Base-by-base conservation (phyloP, 2,329 filamentous ascomycete genomes). In the Zymoseptoria passerinii region DNA sequence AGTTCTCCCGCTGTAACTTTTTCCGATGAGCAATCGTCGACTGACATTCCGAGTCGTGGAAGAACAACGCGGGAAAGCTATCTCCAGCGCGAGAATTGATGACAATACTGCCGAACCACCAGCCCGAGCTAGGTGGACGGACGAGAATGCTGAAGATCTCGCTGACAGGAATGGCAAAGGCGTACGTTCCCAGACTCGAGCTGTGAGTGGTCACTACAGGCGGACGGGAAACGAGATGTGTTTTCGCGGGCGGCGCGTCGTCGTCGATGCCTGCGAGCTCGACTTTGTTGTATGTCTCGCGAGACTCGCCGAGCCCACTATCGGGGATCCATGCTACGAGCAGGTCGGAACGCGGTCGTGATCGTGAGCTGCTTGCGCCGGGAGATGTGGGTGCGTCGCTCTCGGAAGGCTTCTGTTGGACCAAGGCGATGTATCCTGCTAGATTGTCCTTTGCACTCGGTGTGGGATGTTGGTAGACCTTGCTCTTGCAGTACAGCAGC, bases 61-160 rank as follows among this genome's bases (percentile, higher is more conserved):
- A 99, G 76, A 99, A 99, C 1, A 99, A 78, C 0, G 94, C 91
- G 0, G 94, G 94, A 66, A 97, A 96, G 71, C 89, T 94, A 71
- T 97, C 92, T 3, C 95, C 95, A 0, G 88, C 85, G 10, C 89
- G 81, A 1, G 89, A 90, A 72, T 99, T 99, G 76, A 99, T 90
- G 58, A 99, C 87, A 28, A 99, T 76, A 63, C 91, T 96, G 35
- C 94, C 94, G 72, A 95, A 96, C 94, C 94, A 99, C 95, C 94
- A 99, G 16, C 94, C 95, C 7, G 96, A 76, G 71, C 90, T 96
- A 4, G 94, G 95, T 3, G 92, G 92, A 1, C 94, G 85, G 48
- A 99, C 86, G 7, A 96, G 80, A 4, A 99, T 80, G 28, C 90
- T 95, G 75, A 95, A 99, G 61, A 99, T 87, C 63, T 92, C 89